phyloP scores from a whole-genome alignment of 805 yeast genomes.

The Cyberlindnera lachancei region DNA sequence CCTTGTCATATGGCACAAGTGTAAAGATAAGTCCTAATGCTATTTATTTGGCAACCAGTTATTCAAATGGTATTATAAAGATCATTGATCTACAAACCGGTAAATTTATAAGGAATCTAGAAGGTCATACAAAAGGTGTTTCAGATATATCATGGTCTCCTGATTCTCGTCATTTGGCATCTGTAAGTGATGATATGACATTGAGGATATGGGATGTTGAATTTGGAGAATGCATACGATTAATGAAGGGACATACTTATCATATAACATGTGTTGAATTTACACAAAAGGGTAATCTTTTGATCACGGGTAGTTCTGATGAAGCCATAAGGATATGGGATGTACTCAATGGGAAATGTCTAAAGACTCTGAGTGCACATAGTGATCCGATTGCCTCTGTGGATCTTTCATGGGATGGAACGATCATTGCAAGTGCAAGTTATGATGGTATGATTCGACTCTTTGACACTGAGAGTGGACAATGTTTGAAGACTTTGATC shows the following conservation, averaged over 20 bases:
- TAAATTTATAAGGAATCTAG: slow-evolving; percentile 24
- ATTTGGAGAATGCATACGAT: slow-evolving; percentile 40
- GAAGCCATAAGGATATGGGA: slow-evolving; percentile 94
- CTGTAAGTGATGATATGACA: slow-evolving; percentile 82
- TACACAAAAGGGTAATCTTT: slow-evolving; percentile 66
- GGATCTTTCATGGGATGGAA: slow-evolving; percentile 69
- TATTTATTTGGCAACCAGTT: slow-evolving; percentile 43
- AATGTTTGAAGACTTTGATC: slow-evolving; percentile 83
- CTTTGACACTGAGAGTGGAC: slow-evolving; percentile 85
- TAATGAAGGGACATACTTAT: slow-evolving; percentile 65
- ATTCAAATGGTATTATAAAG: slow-evolving; percentile 51
- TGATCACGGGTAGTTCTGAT: slow-evolving; percentile 81
- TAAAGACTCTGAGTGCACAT: slow-evolving; percentile 85
- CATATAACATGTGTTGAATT: slow-evolving; percentile 70
- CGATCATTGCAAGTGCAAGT: slow-evolving; percentile 79
- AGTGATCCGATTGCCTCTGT: slow-evolving; percentile 81
- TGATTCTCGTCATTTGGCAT: slow-evolving; percentile 62
- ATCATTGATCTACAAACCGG: slow-evolving; percentile 45
- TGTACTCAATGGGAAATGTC: slow-evolving; percentile 54
- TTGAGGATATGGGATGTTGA: slow-evolving; percentile 63
- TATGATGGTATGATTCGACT: slow-evolving; percentile 86
- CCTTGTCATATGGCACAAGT: too few species aligned
- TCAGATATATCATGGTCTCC: slow-evolving; percentile 77
- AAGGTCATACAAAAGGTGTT: slow-evolving; percentile 65
- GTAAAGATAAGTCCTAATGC: slow-evolving; percentile 61